Conservation (phyloP, 306 rosid genomes). For the Sesbania bispinosa region DNA sequence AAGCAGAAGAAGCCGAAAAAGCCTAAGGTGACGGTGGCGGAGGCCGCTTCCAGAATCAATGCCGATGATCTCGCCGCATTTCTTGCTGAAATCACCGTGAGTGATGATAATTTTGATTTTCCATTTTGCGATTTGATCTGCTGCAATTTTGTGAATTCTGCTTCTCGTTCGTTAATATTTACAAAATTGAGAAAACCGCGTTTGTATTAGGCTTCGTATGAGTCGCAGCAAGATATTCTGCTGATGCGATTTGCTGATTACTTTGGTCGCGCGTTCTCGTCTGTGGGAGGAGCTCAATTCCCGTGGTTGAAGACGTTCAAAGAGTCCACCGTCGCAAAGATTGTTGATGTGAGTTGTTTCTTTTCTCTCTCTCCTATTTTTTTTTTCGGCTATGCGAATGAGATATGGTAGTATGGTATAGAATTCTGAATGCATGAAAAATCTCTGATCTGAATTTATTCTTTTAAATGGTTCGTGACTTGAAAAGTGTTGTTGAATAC, state of each 20-base stretch:
- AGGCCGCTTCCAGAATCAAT: conserved; percentile 56
- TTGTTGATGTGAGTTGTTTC: conserved; percentile 61
- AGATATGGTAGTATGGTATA: background rate
- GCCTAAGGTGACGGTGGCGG: conserved; percentile 54
- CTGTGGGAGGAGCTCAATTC: conserved; percentile 61
- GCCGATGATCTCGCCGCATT: conserved; percentile 48
- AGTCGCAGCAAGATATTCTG: conserved; percentile 59
- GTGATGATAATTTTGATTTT: background rate
- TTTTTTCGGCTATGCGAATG: background rate
- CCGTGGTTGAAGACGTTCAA: conserved; percentile 76
- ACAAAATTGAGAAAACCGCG: background rate
- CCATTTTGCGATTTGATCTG: conserved; percentile 7
- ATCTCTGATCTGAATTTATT: background rate
- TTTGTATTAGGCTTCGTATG: conserved; percentile 50
- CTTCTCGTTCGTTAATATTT: background rate
- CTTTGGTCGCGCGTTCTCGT: conserved; percentile 61
- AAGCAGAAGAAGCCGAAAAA: conserved; percentile 52
- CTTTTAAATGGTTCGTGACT: background rate
- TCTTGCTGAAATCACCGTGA: conserved; percentile 59
- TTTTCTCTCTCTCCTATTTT: too few relatives aligned
- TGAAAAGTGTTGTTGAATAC: background rate
- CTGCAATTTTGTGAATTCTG: background rate
- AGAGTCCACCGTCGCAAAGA: conserved; percentile 53
- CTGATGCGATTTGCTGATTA: conserved; percentile 79
- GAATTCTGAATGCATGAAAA: background rate